Base-by-base conservation (phyloP, 495 filamentous ascomycete genomes). In the Recurvomyces mirabilis region DNA sequence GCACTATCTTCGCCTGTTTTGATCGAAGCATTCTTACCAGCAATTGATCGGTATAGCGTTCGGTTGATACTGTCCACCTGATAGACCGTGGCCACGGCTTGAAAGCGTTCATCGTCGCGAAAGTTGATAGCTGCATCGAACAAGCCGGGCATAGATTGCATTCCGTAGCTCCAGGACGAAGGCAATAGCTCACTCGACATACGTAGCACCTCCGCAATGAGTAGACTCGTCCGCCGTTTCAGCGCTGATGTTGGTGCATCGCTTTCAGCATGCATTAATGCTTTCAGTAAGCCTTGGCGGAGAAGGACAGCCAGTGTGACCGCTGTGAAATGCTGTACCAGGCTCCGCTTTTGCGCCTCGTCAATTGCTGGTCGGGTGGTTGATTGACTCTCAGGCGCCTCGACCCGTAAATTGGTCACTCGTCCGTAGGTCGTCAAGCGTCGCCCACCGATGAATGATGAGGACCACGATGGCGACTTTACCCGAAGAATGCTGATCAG, bases 51-150 rank as follows among this genome's bases (percentile, higher is more conserved):
- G 58, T 94, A 86, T 9, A 98, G 65, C 1, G 89, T 96, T 47
- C 86, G 77, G 62, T 89, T 98, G 45, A 98, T 84, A 56, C 91
- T 95, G 63, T 94, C 93, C 5, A 96, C 88, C 57, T 96, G 91
- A 58, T 95, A 98, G 26, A 96, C 84, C 4, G 87, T 87, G 2
- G 82, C 78, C 1, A 84, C 84, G 14, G 87, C 83, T 32, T 81
- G 68, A 49, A 86, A 87, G 42, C 82, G 78, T n/a, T 76, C 75
- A 6, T 86, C 76, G 21, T 72, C 65, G 11, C 71, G 68, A 44
- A 85, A 84, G 42, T 74, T 71, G 4, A 84, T 71, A 3, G 87
- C 88, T 4, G 82, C 72, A 20, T 75, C 65, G 38, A 98, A 78
- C 9, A 96, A 65, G 31, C 84, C 76, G 10, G 93, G 87, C 28